Conservation (phyloP, 2,329 filamentous ascomycete species). For the Lachnellula cervina region DNA sequence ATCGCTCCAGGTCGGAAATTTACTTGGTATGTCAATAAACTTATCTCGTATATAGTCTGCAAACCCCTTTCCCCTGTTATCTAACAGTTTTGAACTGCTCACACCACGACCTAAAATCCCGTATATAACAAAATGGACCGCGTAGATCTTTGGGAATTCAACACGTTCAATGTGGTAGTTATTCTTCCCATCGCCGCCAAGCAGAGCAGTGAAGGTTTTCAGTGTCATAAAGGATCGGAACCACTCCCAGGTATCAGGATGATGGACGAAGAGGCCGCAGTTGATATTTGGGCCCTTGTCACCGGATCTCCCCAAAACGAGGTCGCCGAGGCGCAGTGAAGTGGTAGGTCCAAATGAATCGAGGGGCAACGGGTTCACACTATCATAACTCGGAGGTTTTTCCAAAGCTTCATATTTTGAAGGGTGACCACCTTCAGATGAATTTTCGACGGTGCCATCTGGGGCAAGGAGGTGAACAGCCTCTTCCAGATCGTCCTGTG, state of each 20-base stretch:
- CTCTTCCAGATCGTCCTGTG: slow-evolving; percentile 21
- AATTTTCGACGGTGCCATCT: neutral
- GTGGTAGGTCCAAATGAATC: slow-evolving; percentile 21
- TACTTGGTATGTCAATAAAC: too few relatives aligned
- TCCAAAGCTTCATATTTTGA: neutral
- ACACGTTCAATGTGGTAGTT: too few relatives aligned
- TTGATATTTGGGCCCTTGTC: slow-evolving; percentile 33
- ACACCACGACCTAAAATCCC: too few relatives aligned
- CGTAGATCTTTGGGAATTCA: too few relatives aligned
- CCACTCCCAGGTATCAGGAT: slow-evolving; percentile 5
- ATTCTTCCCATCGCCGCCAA: too few relatives aligned
- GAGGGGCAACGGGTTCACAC: slow-evolving; percentile 4
- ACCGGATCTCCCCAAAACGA: slow-evolving; percentile 25
- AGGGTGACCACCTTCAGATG: neutral
- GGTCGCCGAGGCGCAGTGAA: slow-evolving; percentile 22
- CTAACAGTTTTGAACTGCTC: too few relatives aligned
- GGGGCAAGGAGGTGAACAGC: slow-evolving; percentile 11
- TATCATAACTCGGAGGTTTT: slow-evolving; percentile 2
- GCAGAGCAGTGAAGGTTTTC: too few relatives aligned
- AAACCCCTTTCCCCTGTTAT: too few relatives aligned
- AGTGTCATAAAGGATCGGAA: neutral
- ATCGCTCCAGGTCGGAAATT: too few relatives aligned
- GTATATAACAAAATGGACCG: too few relatives aligned
- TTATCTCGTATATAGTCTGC: too few relatives aligned
- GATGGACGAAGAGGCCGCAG: slow-evolving; percentile 40